Evolutionary conservation across 495 filamentous ascomycete genomes (phyloP).

Genomic region (Xylaria longipes): DNA sequence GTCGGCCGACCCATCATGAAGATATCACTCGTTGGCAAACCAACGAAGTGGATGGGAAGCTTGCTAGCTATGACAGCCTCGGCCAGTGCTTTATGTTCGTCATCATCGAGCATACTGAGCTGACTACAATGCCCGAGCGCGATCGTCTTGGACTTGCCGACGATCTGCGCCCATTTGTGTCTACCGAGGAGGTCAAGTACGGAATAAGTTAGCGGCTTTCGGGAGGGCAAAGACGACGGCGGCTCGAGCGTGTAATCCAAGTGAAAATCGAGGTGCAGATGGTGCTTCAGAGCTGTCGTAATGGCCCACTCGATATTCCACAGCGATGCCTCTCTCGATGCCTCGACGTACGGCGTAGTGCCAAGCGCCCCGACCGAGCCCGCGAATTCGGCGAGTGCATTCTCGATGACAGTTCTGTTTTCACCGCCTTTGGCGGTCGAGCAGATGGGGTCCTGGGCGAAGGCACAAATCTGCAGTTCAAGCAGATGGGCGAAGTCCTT

Average conservation of each 20-base stretch:
- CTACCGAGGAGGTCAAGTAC: constrained; percentile 57
- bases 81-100: constrained; percentile 58
- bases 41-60: constrained; percentile 72
- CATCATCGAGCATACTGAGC: constrained; percentile 61
- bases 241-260: constrained; percentile 72
- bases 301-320: constrained; percentile 71
- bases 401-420: constrained; percentile 32
- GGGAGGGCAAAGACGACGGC: constrained; percentile 29
- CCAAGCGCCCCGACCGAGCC: constrained; percentile 66
- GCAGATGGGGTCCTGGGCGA: constrained; percentile 75
- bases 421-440: constrained; percentile 55
- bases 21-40: constrained; percentile 74
- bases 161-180: constrained; percentile 53
- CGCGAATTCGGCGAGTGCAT: constrained; percentile 45
- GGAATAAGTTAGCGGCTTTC: constrained; percentile 57
- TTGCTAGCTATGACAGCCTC: constrained; percentile 47
- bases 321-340: constrained; percentile 51
- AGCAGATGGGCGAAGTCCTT: constrained; percentile 60
- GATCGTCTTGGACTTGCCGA: constrained; percentile 53
- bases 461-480: constrained; percentile 72
- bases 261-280: constrained; percentile 74
- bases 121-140: constrained; percentile 75
- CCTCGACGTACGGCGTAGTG: constrained; percentile 75
- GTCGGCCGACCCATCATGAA: constrained; percentile 69
- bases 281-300: constrained; percentile 49